Percentiles rank a stretch among this genome's conserved stretches.
Evolutionary conservation across 75 land plant species (phyloP).

Genomic region (Cunninghamia lanceolata): DNA sequence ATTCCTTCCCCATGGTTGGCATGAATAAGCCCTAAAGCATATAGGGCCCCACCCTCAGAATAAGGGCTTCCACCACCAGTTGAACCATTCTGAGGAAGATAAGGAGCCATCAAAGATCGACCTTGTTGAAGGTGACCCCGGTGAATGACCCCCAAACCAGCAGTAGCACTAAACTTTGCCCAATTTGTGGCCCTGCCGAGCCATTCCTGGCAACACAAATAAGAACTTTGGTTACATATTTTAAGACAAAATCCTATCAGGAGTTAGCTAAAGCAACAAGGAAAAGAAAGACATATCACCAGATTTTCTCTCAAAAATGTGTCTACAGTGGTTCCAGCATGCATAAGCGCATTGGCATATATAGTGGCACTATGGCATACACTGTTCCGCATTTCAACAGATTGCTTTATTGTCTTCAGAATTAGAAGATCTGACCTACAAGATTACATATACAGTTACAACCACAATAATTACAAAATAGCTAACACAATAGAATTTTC

Average conservation of each 20-base stretch:
- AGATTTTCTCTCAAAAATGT: conserved; percentile 93
- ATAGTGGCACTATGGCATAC: conserved; percentile 99
- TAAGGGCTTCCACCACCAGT: conserved; percentile 95
- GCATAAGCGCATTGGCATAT: conserved; percentile 97
- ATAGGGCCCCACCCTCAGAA: conserved; percentile 97
- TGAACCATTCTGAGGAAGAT: conserved; percentile 91
- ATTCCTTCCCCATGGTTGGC: conserved; percentile 99
- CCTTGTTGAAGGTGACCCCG: conserved; percentile 98
- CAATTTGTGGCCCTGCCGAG: conserved; percentile 95
- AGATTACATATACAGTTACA: conserved; percentile 6
- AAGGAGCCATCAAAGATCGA: conserved; percentile 96
- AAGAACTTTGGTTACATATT: neutral
- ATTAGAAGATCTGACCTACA: conserved; percentile 91
- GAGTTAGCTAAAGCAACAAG: neutral
- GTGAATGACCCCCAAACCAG: conserved; percentile 96
- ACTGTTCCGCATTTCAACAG: conserved; percentile 97
- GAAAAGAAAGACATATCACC: conserved; percentile 31
- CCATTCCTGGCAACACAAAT: conserved; percentile 74
- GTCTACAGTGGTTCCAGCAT: conserved; percentile 98
- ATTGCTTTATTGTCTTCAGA: conserved; percentile 94
- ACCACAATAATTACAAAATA: neutral
- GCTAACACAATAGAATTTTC: neutral
- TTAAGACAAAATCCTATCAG: neutral
- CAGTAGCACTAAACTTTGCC: conserved; percentile 99
- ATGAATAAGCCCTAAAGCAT: conserved; percentile 97